Conservation (phyloP, 257 asterid genomes). For the Penstemon barbatus region DNA sequence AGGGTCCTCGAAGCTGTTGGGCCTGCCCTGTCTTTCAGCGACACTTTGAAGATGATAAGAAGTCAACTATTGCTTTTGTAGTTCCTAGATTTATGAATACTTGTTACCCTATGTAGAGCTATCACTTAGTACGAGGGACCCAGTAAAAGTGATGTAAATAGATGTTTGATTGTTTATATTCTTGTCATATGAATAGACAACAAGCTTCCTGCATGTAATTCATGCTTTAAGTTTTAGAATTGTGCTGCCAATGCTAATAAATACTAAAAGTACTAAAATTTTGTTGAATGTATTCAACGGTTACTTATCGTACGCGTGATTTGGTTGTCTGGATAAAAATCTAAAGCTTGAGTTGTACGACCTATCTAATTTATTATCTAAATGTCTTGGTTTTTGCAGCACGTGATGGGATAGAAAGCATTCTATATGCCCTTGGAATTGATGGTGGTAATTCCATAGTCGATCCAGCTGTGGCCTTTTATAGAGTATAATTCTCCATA, state of each 20-base stretch:
- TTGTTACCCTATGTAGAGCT: not conserved
- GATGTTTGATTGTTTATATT: conserved; percentile 7
- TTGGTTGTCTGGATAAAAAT: not conserved
- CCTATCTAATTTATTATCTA: not conserved
- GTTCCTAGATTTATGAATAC: conserved; percentile 9
- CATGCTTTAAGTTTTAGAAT: conserved; percentile 20
- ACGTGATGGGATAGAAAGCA: conserved; percentile 37
- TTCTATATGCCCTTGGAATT: conserved; percentile 48
- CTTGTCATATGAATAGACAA: conserved; percentile 12
- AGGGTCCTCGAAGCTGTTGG: no score
- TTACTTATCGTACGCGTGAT: not conserved
- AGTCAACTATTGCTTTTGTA: not conserved
- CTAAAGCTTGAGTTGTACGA: conserved; percentile 2
- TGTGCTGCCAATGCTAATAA: conserved; percentile 2
- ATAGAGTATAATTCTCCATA: conserved; percentile 42
- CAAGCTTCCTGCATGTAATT: conserved; percentile 13
- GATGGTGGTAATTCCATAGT: conserved; percentile 70
- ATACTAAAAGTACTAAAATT: not conserved
- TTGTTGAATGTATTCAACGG: conserved; percentile 10
- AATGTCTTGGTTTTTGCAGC: conserved; percentile 47
- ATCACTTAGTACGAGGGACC: not conserved
- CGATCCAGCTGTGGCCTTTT: conserved; percentile 47
- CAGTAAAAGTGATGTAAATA: conserved; percentile 14
- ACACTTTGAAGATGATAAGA: conserved; percentile 11
- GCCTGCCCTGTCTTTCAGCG: no score